Percentiles rank a stretch among this genome's conserved stretches.
These are phyloP conservation scores for Gossypium davidsonii DNA, from an alignment of 441 rosid species.

Conservation along the genomic window DNA sequence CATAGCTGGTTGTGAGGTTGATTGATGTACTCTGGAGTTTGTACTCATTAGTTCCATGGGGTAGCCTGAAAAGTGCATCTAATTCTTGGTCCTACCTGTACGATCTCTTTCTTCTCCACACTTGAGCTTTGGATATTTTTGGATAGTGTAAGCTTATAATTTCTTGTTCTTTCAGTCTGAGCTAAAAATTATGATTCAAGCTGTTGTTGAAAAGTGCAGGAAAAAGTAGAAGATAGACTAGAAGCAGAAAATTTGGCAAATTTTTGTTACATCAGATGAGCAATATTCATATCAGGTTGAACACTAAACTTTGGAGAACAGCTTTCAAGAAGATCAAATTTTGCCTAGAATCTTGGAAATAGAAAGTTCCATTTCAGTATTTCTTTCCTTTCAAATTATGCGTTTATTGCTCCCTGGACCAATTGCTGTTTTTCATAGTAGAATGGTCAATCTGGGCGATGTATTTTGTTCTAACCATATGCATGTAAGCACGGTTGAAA, in stretches of 20 bases:
- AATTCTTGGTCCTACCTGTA: too few species aligned
- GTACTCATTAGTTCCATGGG: conserved; percentile 12
- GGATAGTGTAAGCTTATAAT: too few species aligned
- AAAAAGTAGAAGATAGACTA: not conserved
- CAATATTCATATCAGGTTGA: not conserved
- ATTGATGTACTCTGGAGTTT: conserved; percentile 14
- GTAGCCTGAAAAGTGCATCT: conserved; percentile 12
- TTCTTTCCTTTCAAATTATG: not conserved
- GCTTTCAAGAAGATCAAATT: not conserved
- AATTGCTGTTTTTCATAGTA: not conserved
- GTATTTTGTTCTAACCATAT: not conserved
- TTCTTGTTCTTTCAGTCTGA: too few species aligned
- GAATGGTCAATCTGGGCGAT: not conserved
- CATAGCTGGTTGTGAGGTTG: conserved; percentile 16
- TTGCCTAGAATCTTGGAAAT: not conserved
- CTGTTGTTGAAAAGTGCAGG: not conserved
- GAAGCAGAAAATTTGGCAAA: not conserved
- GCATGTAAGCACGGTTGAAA: not conserved
- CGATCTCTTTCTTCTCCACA: not conserved
- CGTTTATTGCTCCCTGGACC: not conserved
- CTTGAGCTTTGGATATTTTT: too few species aligned
- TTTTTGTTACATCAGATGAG: not conserved
- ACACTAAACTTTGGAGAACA: not conserved
- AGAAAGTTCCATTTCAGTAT: not conserved
- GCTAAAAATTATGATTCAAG: too few species aligned